These are phyloP conservation scores for Kluyveromyces dobzhanskii DNA, from an alignment of 805 yeast species.

Conservation along the genomic window DNA sequence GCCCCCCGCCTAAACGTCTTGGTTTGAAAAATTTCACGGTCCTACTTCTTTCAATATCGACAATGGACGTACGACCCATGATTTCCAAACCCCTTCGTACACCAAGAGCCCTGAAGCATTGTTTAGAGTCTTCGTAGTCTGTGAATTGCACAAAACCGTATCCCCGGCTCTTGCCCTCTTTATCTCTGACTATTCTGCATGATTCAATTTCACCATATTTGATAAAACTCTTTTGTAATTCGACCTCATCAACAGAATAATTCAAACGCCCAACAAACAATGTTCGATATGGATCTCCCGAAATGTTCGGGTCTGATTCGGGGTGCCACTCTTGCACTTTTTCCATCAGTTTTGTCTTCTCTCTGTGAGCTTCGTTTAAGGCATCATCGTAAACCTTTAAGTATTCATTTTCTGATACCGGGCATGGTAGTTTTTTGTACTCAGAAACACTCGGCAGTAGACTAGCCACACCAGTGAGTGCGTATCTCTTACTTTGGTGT, in stretches of 20 bases:
- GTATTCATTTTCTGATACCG: slow-evolving; percentile 18
- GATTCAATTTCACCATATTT: slow-evolving; percentile 66
- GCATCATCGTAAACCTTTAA: slow-evolving; percentile 25
- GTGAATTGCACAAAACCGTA: slow-evolving; percentile 77
- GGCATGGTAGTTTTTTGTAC: slow-evolving; percentile 27
- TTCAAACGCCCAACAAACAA: slow-evolving; percentile 69
- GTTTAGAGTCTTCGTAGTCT: slow-evolving; percentile 48
- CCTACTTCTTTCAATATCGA: slow-evolving; percentile 67
- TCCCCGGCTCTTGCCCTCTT: slow-evolving; percentile 55
- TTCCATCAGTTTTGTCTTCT: slow-evolving; percentile 29
- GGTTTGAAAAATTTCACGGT: slow-evolving; percentile 62
- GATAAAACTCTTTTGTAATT: slow-evolving; percentile 52
- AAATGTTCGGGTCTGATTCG: slow-evolving; percentile 42
- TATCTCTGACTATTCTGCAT: slow-evolving; percentile 48
- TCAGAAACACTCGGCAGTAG: slow-evolving; percentile 9
- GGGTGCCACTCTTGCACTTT: slow-evolving; percentile 46
- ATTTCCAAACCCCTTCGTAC: slow-evolving; percentile 40
- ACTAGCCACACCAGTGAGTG: neutral
- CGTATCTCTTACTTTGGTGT: neutral
- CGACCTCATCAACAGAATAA: slow-evolving; percentile 57
- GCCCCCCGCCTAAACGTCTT: slow-evolving; percentile 77
- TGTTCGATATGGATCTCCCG: slow-evolving; percentile 64
- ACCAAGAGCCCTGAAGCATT: slow-evolving; percentile 49
- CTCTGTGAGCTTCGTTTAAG: slow-evolving; percentile 9
- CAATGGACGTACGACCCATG: slow-evolving; percentile 48